Base-by-base conservation (phyloP, 768 basidiomycete species). In the Russula compacta region DNA sequence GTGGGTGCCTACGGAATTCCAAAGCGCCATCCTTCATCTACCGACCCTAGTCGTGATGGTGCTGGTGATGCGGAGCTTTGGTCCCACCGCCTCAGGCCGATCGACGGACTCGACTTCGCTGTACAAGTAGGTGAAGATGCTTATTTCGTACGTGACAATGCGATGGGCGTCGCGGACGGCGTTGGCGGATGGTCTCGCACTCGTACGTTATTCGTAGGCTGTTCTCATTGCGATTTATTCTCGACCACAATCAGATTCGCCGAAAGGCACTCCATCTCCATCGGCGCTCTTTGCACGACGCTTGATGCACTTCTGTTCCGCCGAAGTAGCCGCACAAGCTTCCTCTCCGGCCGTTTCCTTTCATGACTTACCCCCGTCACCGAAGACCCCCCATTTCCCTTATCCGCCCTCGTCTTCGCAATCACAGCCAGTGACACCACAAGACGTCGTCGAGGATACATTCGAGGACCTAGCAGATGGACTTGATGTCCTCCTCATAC, bases 141-240 rank as follows among this genome's bases (percentile, higher is more conserved):
- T 5, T 95, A 93, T 69, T 92, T 92, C 64, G 74, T 91, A 6
- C 76, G 82, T 6, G 81, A 85, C 59, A 89, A 93, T 69, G 89
- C 92, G 6, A 86, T 98, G 78, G 95, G 95, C 17, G 87, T 98
- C 9, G 92, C 94, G 4, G 95, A 98, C 70, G 95, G 95, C 35
- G 95, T 98, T 0, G 95, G 95, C 0, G 94, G 94, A 0, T 97
- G 93, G 94, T 80, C 85, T 60, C 72, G 71, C 38, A 65, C 68
- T 58, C 71, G 77, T 78, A 67, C 19, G 73, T 67, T 11, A 58
- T 63, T 33, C 32, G 38, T 54, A 8, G 61, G 53, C 44, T 53
- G 55, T 36, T 53, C 46, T 24, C 36, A 35, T 7, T 38, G 29
- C 4, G 40, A 51, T 14, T 8, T 50, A 43, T 35, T 21, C 15